These are phyloP conservation scores for Crinitomyces ghanaensis DNA, from an alignment of 805 yeast species.

Conservation along the genomic window DNA sequence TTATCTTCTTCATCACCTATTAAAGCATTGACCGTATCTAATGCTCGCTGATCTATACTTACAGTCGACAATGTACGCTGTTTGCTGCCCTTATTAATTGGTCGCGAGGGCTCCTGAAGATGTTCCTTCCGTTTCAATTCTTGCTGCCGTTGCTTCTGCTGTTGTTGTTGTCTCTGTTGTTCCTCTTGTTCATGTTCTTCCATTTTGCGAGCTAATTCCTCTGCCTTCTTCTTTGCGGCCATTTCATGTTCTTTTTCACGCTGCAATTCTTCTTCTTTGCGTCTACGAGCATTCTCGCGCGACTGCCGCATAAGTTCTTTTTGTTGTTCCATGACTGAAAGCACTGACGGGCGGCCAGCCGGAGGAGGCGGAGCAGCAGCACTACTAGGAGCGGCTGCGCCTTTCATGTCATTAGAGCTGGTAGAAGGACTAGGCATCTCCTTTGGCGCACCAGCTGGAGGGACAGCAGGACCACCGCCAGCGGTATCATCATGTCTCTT, in stretches of 20 bases:
- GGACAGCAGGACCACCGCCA: slow-evolving; percentile 1
- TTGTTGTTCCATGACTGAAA: slow-evolving; percentile 19
- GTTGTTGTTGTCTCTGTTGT: slow-evolving; percentile 5
- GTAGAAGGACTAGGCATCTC: slow-evolving; percentile 1
- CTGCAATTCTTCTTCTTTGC: slow-evolving; percentile 25
- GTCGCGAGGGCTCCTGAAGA: neutral
- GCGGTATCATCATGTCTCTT: neutral
- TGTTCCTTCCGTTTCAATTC: neutral
- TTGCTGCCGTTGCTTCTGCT: slow-evolving; percentile 1
- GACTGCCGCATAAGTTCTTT: slow-evolving; percentile 25
- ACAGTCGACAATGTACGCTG: neutral
- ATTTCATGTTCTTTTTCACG: slow-evolving; percentile 21
- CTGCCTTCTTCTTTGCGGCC: slow-evolving; percentile 22
- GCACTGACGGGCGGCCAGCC: neutral
- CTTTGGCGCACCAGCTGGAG: neutral
- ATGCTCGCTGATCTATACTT: neutral
- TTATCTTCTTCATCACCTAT: slow-evolving; percentile 9
- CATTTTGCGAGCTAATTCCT: slow-evolving; percentile 19
- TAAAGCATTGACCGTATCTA: slow-evolving; percentile 8
- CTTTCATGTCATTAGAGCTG: too few species aligned
- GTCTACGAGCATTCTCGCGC: slow-evolving; percentile 24
- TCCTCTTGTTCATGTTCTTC: slow-evolving; percentile 14
- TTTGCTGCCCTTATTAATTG: neutral
- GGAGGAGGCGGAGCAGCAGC: slow-evolving; percentile 2
- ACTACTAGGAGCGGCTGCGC: neutral